Evolutionary conservation across 2,329 filamentous ascomycete genomes (phyloP).

Genomic region (Pseudofabraea citricarpa): DNA sequence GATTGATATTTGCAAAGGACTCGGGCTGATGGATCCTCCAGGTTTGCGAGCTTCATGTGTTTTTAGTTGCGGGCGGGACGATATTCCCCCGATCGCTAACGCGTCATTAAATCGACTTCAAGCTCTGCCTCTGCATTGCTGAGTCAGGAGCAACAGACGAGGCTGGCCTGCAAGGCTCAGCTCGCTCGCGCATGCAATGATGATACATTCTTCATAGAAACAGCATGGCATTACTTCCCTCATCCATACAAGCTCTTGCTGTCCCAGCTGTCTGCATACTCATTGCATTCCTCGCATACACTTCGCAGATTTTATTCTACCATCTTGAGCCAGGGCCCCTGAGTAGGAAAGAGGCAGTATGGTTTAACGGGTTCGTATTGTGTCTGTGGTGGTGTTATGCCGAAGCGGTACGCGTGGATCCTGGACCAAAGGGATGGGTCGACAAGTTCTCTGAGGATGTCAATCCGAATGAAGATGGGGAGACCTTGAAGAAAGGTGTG

Average conservation of each 20-base stretch:
- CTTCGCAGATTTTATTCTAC: constrained; percentile 67
- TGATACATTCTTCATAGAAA: not conserved
- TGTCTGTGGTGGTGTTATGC: constrained; percentile 69
- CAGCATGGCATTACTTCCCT: constrained; percentile 6
- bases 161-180: not conserved
- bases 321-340: constrained; percentile 58
- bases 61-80: no score
- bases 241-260: constrained; percentile 41
- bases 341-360: constrained; percentile 47
- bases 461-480: constrained; percentile 14
- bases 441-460: constrained; percentile 5
- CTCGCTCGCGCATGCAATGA: not conserved
- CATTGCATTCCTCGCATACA: constrained; percentile 66
- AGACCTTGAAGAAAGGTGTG: constrained; percentile 18
- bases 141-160: no score
- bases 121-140: no score
- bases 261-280: constrained; percentile 64
- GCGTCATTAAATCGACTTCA: no score
- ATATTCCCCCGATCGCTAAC: no score
- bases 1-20: no score
- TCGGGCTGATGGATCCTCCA: no score
- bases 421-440: constrained; percentile 44
- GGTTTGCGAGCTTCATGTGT: no score
- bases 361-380: constrained; percentile 62
- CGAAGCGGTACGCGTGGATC: constrained; percentile 50